Base-by-base conservation (phyloP, 345 rosid genomes). In the Raphanus sativus region DNA sequence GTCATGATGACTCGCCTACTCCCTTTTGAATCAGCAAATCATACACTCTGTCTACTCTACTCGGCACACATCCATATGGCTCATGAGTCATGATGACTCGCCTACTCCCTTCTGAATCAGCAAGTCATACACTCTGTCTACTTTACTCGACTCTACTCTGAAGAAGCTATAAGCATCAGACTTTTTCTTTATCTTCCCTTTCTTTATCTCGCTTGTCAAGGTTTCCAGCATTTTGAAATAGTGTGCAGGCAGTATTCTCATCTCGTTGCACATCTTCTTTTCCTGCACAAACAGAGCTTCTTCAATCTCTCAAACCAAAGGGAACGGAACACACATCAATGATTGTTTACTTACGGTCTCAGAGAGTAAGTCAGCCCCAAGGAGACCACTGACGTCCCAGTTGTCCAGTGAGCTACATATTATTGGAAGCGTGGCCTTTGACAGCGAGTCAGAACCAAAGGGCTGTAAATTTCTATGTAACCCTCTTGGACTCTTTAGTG, bases 101-200 rank as follows among this genome's bases (percentile, higher is more conserved):
- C 86, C 85, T 62, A 87, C 80, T 38, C 96, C 94, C 77, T 90
- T 92, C 65, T 83, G 80, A 60, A 88, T 81, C 42, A 90, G 84
- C 87, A 95, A 87, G 71, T 95, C 98, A 78, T 92, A 95, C 16
- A 90, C 87, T 79, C 75, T 86, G 77, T 92, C 97, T 34, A 88
- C 89, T 86, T 95, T 92, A 80, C 87, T 80, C 15, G 90, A 83
- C 10, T 92, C 96, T 71, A 95, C 93, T 79, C 85, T 87, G 83
- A 94, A 89, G 75, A 90, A 84, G 77, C 70, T 77, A 84, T 92
- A 85, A 11, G 98, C 98, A 78, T 92, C 98, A 4, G 95, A 80
- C 83, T 88, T 95, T 66, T 85, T 82, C 75, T 82, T 84, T 26
- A 95, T 72, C 50, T 75, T 86, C 69, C 97, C 97, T 66, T 80